Base-by-base conservation (phyloP, 2,329 filamentous ascomycete species). In the Fusarium dlaminii region DNA sequence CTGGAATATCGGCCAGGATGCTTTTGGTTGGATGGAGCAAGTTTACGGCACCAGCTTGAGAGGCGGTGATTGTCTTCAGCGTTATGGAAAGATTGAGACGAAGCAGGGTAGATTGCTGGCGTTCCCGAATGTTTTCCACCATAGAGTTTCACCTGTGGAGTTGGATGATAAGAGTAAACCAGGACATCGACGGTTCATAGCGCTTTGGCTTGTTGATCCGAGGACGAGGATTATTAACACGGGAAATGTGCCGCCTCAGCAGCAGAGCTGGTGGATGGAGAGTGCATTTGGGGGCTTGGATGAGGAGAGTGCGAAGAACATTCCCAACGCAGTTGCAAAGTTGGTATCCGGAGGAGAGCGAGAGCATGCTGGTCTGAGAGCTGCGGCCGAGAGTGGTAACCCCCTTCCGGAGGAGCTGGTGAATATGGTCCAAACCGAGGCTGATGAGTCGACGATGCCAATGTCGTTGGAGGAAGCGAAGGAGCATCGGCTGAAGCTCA, bases 151-250 rank as follows among this genome's bases (percentile, higher is more conserved):
- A 1, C 80, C 83, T 0, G 90, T 90, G 68, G 69, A 77, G 6
- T 82, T 90, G 1, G 76, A 70, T 1, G 88, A 90, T 63, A 74
- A 70, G 1, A 84, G 84, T 0, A 85, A 83, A 64, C 83, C 86
- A 0, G 89, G 88, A 0, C 85, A 89, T 70, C 81, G 87, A 1
- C 85, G 87, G 43, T 86, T 90, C 49, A 80, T 90, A 5, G 86
- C 86, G 0, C 78, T 90, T 6, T 90, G 86, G 78, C 83, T 90
- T 0, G 84, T 90, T 1, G 87, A 90, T 59, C 89, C 88, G 0
- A 72, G 83, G 18, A 75, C 79, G 0, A 83, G 82, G 0, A 68
- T 82, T n/a, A 77, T 82, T 36, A 78, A 72, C 30, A 83, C 81
- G 3, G 80, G 75, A 1, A 83, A 82, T 14, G 78, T 82, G 0